These are phyloP conservation scores for Calocybe cyanea DNA, from an alignment of 768 basidiomycete genomes.

Conservation along the genomic window DNA sequence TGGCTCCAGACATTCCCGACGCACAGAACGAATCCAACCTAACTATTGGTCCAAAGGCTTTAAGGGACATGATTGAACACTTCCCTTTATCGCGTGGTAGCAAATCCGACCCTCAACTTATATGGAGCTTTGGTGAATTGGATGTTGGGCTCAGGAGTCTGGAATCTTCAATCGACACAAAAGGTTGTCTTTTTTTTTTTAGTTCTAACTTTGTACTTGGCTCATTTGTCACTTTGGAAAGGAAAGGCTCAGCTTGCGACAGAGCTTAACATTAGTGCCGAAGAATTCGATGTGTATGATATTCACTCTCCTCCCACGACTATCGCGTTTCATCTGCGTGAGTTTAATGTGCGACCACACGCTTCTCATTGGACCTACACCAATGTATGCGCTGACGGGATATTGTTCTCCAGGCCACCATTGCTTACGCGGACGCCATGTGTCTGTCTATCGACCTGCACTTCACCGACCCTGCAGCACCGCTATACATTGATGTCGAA, in stretches of 20 bases:
- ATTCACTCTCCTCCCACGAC: conserved; percentile 58
- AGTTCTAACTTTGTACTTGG: not conserved
- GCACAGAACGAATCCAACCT: conserved; percentile 56
- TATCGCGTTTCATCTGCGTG: conserved; percentile 76
- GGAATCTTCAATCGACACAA: conserved; percentile 61
- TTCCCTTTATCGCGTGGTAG: conserved; percentile 62
- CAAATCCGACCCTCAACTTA: conserved; percentile 72
- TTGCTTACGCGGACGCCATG: conserved; percentile 74
- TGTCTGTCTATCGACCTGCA: conserved; percentile 61
- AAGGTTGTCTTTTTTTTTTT: conserved; percentile 37
- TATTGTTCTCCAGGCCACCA: conserved; percentile 58
- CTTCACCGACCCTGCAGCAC: conserved; percentile 70
- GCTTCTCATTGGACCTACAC: not conserved
- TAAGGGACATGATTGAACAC: conserved; percentile 80
- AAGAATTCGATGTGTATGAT: conserved; percentile 80
- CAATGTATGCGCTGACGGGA: not conserved
- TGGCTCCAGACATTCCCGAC: conserved; percentile 67
- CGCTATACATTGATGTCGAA: conserved; percentile 76
- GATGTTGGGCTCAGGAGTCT: conserved; percentile 70
- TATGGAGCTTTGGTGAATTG: conserved; percentile 72
- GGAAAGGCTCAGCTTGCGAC: conserved; percentile 66
- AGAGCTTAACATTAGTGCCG: conserved; percentile 69
- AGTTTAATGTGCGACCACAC: conserved; percentile 60
- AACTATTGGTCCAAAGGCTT: conserved; percentile 65
- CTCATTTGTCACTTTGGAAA: conserved; percentile 19